Base-by-base conservation (phyloP, 2,329 filamentous ascomycete genomes). In the Cercospora sp. region DNA sequence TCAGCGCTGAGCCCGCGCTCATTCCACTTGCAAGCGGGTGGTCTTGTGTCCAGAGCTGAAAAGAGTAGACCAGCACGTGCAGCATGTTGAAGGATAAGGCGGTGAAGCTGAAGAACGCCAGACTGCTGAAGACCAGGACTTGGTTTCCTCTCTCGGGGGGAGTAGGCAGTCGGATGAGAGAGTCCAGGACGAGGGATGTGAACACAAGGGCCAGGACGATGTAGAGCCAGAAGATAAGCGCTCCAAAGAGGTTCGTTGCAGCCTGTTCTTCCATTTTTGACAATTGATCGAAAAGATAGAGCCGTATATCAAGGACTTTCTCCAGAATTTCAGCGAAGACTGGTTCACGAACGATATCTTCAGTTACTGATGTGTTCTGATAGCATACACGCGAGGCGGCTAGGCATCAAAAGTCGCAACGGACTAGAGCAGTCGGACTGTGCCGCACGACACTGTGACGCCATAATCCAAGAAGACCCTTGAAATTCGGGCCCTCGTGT, bases 31-130 rank as follows among this genome's bases (percentile, higher is more conserved):
- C 3, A 12, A 57, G 12, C 45, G 62, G 28, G n/a, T 65, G 36
- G 13, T 59, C 18, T 39, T 39, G 12, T 23, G 59, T n/a, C 77
- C 77, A 79, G 10, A 68, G n/a, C 12, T 60, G 31, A 64, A 77
- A 79, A 1, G 77, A 79, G n/a, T 75, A 67, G 18, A 77, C 67
- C 55, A 79, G 67, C 5, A 78, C 76, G 33, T 74, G 68, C 8
- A 79, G 72, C 77, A 79, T 79, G 65, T 78, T 77, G 65, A 69
- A 74, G 3, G 77, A 78, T 2, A 79, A 68, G 3, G 70, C 70
- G 18, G 68, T 63, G 64, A 79, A 79, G 71, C 76, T 77, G 57
- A 77, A 23, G 10, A 69, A 10, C 12, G 77, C 74, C 36, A 78
- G 67, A 6, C 60, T 13, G 45, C 62, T 64, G 70, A 77, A 75